A percentile compares a stretch with the other conserved stretches of the same genome.
These are phyloP conservation scores for Chaetomium fimeti DNA, from an alignment of 495 filamentous ascomycete genomes.

Conservation along the genomic window DNA sequence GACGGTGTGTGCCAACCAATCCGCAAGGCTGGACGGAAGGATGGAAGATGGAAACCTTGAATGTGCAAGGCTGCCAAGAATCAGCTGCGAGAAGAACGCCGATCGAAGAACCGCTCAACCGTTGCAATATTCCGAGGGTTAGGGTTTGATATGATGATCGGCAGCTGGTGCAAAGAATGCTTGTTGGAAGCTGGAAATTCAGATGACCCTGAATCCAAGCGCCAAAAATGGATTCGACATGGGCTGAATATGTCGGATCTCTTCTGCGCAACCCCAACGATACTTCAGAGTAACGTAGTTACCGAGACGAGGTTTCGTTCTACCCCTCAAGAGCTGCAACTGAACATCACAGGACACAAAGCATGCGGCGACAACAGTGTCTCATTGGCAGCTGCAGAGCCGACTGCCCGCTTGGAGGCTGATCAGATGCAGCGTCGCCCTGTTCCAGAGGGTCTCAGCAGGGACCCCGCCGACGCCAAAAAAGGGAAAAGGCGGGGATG, in stretches of 20 bases:
- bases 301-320: background rate
- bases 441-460: background rate
- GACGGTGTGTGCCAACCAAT: background rate
- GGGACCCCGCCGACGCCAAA: background rate
- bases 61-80: slow-evolving; percentile 23
- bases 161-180: background rate
- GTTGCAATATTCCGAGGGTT: background rate
- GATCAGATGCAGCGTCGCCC: background rate
- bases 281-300: background rate
- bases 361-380: background rate
- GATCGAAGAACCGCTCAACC: background rate
- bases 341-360: background rate
- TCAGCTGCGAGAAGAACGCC: background rate
- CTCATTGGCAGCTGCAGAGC: slow-evolving; percentile 10
- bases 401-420: background rate
- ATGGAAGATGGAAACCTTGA: slow-evolving; percentile 23
- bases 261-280: too few species aligned
- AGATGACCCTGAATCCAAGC: background rate
- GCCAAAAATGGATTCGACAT: too few species aligned
- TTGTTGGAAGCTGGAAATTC: background rate
- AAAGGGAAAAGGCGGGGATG: slow-evolving; percentile 10
- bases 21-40: background rate
- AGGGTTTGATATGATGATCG: slow-evolving; percentile 10
- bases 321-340: background rate
- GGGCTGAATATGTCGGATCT: too few species aligned